Evolutionary conservation across 257 asterid species (phyloP).

Genomic region (Ehretia macrophylla): DNA sequence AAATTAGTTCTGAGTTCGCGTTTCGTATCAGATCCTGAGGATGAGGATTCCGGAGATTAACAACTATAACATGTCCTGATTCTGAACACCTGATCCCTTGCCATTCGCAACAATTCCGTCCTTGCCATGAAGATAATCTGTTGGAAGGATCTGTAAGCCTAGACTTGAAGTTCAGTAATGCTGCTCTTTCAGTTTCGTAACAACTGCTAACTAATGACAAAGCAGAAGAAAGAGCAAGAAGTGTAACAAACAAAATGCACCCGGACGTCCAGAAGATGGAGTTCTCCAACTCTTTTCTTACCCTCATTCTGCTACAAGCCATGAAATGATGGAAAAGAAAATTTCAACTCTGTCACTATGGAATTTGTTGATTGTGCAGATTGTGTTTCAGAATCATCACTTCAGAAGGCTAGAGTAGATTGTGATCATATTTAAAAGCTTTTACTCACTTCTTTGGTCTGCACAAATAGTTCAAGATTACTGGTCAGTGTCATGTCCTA

Average conservation of each 20-base stretch:
- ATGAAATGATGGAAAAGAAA: no score
- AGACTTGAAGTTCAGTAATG: slow-evolving; percentile 11
- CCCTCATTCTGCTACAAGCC: no score
- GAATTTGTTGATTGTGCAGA: no score
- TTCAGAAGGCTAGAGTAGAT: no score
- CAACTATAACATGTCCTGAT: slow-evolving; percentile 8
- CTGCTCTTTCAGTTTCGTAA: slow-evolving; percentile 10
- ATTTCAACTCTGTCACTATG: no score
- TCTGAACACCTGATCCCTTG: slow-evolving; percentile 12
- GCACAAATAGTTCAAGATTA: no score
- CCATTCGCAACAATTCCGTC: slow-evolving; percentile 6
- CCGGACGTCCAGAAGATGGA: no score
- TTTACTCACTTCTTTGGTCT: no score
- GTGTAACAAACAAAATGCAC: neutral
- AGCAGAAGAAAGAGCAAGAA: neutral
- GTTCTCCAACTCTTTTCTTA: no score
- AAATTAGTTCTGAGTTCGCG: slow-evolving; percentile 4
- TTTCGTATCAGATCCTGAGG: neutral
- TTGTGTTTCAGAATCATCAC: no score
- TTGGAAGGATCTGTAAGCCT: slow-evolving; percentile 11
- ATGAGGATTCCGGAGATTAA: slow-evolving; percentile 12
- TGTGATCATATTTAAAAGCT: no score
- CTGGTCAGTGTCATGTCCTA: no score
- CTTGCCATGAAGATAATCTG: slow-evolving; percentile 14
- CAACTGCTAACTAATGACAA: neutral